Percentiles rank a stretch among this genome's conserved stretches.
phyloP scores from a whole-genome alignment of 768 basidiomycete genomes.

The Termitomyces sp. region DNA sequence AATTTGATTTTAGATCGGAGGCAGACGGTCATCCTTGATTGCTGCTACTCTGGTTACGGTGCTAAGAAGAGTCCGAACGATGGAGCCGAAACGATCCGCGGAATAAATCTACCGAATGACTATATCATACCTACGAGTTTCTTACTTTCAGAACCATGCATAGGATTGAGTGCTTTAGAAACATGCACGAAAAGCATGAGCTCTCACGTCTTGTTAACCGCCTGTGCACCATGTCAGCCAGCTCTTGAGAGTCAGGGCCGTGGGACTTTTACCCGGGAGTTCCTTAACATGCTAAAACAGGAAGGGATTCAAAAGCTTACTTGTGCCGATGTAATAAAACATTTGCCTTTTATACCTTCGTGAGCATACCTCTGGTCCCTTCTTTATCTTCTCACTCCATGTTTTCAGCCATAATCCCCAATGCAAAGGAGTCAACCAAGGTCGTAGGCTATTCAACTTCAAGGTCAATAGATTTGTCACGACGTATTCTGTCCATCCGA shows the following conservation, averaged over 20 bases:
- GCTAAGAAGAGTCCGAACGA: background rate
- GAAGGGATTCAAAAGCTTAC: background rate
- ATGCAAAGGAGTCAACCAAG: constrained; percentile 1
- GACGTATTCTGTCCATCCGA: background rate
- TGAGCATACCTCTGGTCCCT: background rate
- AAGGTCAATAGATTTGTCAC: background rate
- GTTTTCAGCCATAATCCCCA: constrained; percentile 1
- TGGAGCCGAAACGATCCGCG: background rate
- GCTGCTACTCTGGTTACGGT: constrained; percentile 1
- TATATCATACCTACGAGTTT: background rate
- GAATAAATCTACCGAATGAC: background rate
- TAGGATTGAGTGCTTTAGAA: background rate
- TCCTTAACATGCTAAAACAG: background rate
- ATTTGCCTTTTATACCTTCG: background rate
- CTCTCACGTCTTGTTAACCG: background rate
- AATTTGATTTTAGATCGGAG: background rate
- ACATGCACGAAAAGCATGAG: background rate
- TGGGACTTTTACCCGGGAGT: background rate
- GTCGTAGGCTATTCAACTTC: background rate
- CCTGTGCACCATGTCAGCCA: background rate
- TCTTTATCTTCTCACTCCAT: background rate
- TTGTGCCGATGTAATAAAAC: background rate
- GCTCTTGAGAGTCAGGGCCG: background rate
- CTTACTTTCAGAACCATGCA: background rate
- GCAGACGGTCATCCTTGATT: constrained; percentile 11